Evolutionary conservation across 2,329 filamentous ascomycete genomes (phyloP).

Genomic region (Ceratocystis diversiconidia): DNA sequence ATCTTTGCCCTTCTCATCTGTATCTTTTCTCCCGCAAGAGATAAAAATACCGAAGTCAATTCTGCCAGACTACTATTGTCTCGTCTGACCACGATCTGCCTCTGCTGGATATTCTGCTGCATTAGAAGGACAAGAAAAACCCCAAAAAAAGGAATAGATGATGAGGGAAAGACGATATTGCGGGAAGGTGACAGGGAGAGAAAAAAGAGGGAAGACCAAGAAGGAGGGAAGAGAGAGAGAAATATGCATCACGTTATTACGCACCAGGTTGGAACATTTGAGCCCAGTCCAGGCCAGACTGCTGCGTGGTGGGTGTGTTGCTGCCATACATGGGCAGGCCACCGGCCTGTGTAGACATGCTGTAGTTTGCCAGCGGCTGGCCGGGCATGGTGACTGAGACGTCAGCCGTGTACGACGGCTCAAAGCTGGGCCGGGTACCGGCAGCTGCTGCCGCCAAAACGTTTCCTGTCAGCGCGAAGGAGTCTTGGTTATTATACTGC

Average conservation of each 20-base stretch:
- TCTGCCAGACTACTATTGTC: not conserved
- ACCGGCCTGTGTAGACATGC: constrained; percentile 40
- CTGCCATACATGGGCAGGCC: constrained; percentile 50
- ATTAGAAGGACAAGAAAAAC: constrained; percentile 7
- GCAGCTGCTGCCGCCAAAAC: constrained; percentile 37
- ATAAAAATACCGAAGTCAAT: not conserved
- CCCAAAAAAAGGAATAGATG: not conserved
- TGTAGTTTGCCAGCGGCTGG: constrained; percentile 50
- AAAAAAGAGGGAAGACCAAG: constrained; percentile 22
- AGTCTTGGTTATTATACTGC: constrained; percentile 7
- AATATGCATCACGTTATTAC: constrained; percentile 29
- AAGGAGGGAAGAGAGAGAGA: constrained; percentile 16
- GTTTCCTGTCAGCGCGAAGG: constrained; percentile 25
- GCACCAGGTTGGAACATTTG: constrained; percentile 64
- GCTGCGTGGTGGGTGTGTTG: constrained; percentile 45
- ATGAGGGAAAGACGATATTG: too few species aligned
- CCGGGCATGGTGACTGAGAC: constrained; percentile 49
- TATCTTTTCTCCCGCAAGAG: not conserved
- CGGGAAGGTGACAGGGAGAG: constrained; percentile 12
- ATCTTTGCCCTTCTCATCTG: not conserved
- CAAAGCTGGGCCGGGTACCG: constrained; percentile 30
- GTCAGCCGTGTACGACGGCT: constrained; percentile 44
- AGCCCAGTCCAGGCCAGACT: constrained; percentile 57
- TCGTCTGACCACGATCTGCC: constrained; percentile 1
- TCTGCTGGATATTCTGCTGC: not conserved